These are phyloP conservation scores for Colletotrichum sp. DNA, from an alignment of 2,329 filamentous ascomycete genomes.

Conservation along the genomic window DNA sequence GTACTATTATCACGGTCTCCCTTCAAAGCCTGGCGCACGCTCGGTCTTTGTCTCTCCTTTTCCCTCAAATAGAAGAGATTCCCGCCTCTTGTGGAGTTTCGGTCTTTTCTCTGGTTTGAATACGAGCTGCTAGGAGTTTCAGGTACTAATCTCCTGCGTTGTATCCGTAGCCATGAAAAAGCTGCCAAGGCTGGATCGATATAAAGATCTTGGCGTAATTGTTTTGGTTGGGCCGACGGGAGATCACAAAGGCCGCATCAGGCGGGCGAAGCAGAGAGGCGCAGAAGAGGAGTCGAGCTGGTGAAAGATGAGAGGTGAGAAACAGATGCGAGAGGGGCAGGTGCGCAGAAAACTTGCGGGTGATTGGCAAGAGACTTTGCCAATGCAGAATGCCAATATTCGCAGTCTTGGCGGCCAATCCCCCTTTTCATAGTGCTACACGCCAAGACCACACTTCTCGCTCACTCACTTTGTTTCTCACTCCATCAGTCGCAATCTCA, in stretches of 20 bases:
- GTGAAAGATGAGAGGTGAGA: neutral
- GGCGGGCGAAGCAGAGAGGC: neutral
- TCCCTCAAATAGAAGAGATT: neutral
- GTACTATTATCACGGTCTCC: neutral
- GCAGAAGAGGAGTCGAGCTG: neutral
- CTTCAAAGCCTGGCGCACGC: too few species aligned
- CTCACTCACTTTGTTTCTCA: slow-evolving; percentile 1
- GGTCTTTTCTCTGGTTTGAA: neutral
- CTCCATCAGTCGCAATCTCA: neutral
- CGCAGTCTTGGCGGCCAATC: slow-evolving; percentile 5
- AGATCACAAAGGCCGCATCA: neutral
- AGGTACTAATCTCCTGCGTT: neutral
- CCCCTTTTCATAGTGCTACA: slow-evolving; percentile 15
- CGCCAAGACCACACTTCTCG: slow-evolving; percentile 5
- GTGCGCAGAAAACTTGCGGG: neutral
- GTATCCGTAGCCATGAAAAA: neutral
- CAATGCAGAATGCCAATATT: slow-evolving; percentile 10
- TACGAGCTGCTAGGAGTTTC: neutral
- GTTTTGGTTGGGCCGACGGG: neutral
- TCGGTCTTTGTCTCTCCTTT: neutral
- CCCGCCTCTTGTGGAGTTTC: neutral
- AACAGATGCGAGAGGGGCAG: neutral
- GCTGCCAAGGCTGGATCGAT: neutral
- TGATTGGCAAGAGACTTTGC: slow-evolving; percentile 7
- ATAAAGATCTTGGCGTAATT: neutral